Base-by-base conservation (phyloP, 805 yeast genomes). In the Pichia heedii region DNA sequence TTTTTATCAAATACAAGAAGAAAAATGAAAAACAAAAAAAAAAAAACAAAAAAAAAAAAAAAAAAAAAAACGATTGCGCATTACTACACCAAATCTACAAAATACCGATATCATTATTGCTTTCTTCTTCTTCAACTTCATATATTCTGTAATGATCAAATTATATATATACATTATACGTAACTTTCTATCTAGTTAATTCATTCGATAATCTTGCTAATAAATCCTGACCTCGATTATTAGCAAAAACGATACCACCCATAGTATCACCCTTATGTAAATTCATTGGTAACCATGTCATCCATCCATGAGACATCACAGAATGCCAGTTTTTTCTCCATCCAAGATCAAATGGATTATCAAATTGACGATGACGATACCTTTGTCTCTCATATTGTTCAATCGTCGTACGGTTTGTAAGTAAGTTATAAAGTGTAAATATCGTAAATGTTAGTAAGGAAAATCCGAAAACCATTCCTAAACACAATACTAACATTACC, bases 301-400 rank as follows among this genome's bases (percentile, higher is more conserved):
- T 2, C 3, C 9, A 29, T 15, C 32, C 32, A 15, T 2, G 13
- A 7, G 9, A 9, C 34, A 32, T 32, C 19, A 32, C 34, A 9
- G 34, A n/a, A 9, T 32, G 49, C 84, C 88, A 80, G 58, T 93
- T 93, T 7, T 60, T 54, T 38, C 54, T 49, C 20, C 57, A 56
- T 0, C 97, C 96, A 33, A 90, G 56, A 61, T 89, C 86, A 61
- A 79, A 93, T 4, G 86, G 67, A 60, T 90, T 85, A 1, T 82
- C 87, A 7, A 70, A 50, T 8, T 61, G 40, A 38, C 69, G 72
- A 34, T 67, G 61, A 42, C 69, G 59, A 49, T 69, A 69, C 52
- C 81, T 67, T 38, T 71, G 68, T 27, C 57, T 54, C 34, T 80
- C 85, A 54, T 76, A 79, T 46, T 79, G 67, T 62, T 93, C 98